A percentile compares a stretch with the other conserved stretches of the same genome.
These are phyloP conservation scores for Aspergillus awamori DNA, from an alignment of 2,329 filamentous ascomycete species.

Conservation along the genomic window DNA sequence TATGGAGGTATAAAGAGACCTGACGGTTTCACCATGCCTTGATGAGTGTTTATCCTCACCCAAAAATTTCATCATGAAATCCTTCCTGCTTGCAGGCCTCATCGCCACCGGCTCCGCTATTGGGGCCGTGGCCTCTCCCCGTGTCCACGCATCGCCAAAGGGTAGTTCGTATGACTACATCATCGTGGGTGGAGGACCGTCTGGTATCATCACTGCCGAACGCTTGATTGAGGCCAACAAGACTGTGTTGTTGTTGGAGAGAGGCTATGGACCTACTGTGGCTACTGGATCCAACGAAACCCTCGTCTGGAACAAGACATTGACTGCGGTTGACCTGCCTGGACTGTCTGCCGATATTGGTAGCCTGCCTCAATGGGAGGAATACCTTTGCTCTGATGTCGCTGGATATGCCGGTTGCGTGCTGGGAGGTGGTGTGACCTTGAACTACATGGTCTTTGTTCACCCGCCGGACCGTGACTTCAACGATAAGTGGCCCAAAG, in stretches of 20 bases:
- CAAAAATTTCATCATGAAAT: neutral
- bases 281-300: slow-evolving; percentile 29
- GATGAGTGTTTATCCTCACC: neutral
- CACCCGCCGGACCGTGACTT: slow-evolving; percentile 64
- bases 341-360: slow-evolving; percentile 31
- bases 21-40: neutral
- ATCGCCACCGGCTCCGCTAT: slow-evolving; percentile 1
- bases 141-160: neutral
- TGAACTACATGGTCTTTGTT: slow-evolving; percentile 35
- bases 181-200: slow-evolving; percentile 50
- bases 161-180: slow-evolving; percentile 43
- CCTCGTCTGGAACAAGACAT: slow-evolving; percentile 24
- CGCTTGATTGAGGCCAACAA: slow-evolving; percentile 66
- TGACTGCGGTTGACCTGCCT: slow-evolving; percentile 32
- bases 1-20: neutral
- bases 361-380: slow-evolving; percentile 1
- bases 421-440: slow-evolving; percentile 32
- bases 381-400: slow-evolving; percentile 5
- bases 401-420: slow-evolving; percentile 29
- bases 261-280: slow-evolving; percentile 44
- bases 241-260: slow-evolving; percentile 66
- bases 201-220: slow-evolving; percentile 60
- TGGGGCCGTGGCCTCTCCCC: neutral
- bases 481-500: slow-evolving; percentile 71
- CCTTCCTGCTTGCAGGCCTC: slow-evolving; percentile 2